phyloP scores from a whole-genome alignment of 2,329 filamentous ascomycete species.

The Colletotrichum melonis region DNA sequence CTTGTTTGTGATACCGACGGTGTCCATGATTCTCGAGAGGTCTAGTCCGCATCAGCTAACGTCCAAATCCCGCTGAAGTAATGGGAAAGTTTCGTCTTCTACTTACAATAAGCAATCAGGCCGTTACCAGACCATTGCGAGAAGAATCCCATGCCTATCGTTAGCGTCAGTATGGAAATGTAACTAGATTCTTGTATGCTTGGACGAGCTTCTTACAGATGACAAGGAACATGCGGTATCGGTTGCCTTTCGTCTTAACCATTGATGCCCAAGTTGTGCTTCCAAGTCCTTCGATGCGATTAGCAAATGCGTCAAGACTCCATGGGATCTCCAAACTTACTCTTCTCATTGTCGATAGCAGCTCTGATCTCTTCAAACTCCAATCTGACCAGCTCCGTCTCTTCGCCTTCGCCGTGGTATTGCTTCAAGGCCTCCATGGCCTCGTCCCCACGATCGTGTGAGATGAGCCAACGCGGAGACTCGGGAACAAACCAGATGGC shows the following conservation, averaged over 20 bases:
- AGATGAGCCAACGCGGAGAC: conserved; percentile 71
- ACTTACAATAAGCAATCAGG: conserved; percentile 43
- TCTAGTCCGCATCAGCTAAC: background rate
- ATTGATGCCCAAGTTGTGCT: conserved; percentile 44
- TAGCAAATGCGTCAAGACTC: background rate
- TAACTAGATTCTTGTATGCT: too few species aligned
- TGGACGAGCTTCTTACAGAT: background rate
- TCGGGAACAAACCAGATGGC: conserved; percentile 68
- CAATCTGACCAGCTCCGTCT: conserved; percentile 60
- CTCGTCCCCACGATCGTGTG: conserved; percentile 63
- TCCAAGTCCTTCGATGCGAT: conserved; percentile 32
- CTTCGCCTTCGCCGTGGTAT: conserved; percentile 68
- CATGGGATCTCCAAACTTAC: conserved; percentile 38
- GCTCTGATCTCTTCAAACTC: conserved; percentile 60
- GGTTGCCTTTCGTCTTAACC: conserved; percentile 45
- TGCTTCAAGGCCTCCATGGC: conserved; percentile 63
- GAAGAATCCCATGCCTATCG: conserved; percentile 55
- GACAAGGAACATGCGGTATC: conserved; percentile 51
- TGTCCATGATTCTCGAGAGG: conserved; percentile 37
- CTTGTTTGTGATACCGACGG: conserved; percentile 40
- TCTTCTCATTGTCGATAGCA: conserved; percentile 52
- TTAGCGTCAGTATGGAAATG: background rate
- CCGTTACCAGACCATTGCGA: conserved; percentile 52
- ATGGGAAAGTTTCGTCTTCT: too few species aligned
- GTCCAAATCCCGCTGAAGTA: too few species aligned